Base-by-base conservation (phyloP, 1,284 basidiomycete genomes). In the Apiotrichum siamense region DNA sequence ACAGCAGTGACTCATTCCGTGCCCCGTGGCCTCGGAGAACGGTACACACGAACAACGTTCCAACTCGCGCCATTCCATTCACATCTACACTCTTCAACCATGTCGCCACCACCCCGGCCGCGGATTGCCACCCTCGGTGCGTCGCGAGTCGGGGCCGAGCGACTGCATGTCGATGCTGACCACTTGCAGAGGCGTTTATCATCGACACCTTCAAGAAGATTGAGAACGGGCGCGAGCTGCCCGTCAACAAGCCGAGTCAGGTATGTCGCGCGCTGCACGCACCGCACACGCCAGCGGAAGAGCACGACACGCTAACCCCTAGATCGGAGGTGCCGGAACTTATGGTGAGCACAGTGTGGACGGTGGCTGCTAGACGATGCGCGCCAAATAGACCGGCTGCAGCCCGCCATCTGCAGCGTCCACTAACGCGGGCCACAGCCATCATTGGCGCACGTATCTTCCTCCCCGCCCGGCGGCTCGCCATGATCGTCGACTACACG, bases 241-340 rank as follows among this genome's bases (percentile, higher is more conserved):
- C 61, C 1, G 47, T 62, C 12, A 57, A 64, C 27, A 59, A 66
- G 47, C 59, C 61, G 20, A 65, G 71, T 41, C 65, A 72, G 57
- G 69, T 69, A 47, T 21, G 63, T 35, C 13, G 1, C n/a, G n/a
- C n/a, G n/a, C n/a, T n/a, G n/a, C n/a, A n/a, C n/a, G n/a, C n/a
- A n/a, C n/a, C n/a, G n/a, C n/a, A n/a, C n/a, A n/a, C n/a, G n/a
- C n/a, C 5, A 5, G 7, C n/a, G 2, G 4, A 13, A 9, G 7
- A 3, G 3, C 38, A 21, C 4, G 26, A 5, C 9, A 12, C 15
- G 45, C 47, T 54, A 35, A 43, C 53, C 7, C 27, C 31, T n/a
- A 74, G 71, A 63, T 74, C 24, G 72, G 71, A 0, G 72, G 72
- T 21, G 70, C 64, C 7, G 72, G 72, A 0, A 67, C 68, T 10